Base-by-base conservation (phyloP, 306 rosid species). In the Prunus mira region DNA sequence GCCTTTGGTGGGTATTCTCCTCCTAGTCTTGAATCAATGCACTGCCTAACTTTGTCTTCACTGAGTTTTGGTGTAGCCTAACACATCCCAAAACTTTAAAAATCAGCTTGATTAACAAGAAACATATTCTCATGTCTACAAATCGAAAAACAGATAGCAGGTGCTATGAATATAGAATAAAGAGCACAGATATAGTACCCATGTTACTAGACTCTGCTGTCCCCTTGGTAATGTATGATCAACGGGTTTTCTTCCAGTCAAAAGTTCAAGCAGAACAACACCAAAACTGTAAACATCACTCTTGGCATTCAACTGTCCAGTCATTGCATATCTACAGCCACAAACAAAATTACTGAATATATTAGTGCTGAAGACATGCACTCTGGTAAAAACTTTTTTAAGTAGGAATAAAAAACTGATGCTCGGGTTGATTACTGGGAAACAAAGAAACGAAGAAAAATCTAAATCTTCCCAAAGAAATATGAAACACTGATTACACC, bases 11-110 rank as follows among this genome's bases (percentile, higher is more conserved):
- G 97, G 81, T 84, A 91, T 0, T 91, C 97, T 83, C 89, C 94
- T 50, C 89, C 90, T 3, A 91, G 87, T 87, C 91, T 89, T 75
- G 86, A 77, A 82, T 93, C 98, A 70, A 93, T 84, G 61, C 97
- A 93, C 77, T 89, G 97, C 88, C 80, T 88, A 64, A 91, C 98
- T 83, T 91, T 89, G 80, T 93, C 98, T 71, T 93, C 98, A 74
- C 98, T 91, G 63, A 93, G 98, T 86, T 89, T 93, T 46, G 98
- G 98, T 19, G 98, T 91, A 75, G 98, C 97, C 98, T 93, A 80
- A 67, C 61, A 87, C 71, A 69, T 66, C 56, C 66, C 71, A 78
- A 85, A 11, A 51, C 60, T 76, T 58, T 65, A 15, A 63, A 24
- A 41, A 73, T 87, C 75, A 86, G 86, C 65, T 74, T 69, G 32